Percentiles rank a stretch among this genome's conserved stretches.
Evolutionary conservation across 1,284 basidiomycete species (phyloP).

Genomic region (Wolfiporia cocos): DNA sequence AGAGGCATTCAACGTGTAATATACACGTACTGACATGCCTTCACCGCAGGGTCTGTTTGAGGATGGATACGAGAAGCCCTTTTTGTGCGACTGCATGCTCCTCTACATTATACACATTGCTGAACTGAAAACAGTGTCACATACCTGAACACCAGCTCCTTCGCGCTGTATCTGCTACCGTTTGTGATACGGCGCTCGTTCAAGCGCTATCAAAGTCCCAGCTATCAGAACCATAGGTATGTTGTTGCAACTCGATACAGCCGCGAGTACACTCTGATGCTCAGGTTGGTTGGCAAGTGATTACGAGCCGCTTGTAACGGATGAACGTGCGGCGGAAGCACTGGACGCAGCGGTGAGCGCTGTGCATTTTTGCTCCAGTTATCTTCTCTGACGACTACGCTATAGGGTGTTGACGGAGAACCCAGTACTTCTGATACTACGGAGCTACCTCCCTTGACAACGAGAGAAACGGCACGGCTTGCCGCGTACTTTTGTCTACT

Average conservation of each 20-base stretch:
- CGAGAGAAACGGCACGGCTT: slow-evolving; percentile 68
- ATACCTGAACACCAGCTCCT: slow-evolving; percentile 85
- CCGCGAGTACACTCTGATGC: background rate
- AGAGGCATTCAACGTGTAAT: slow-evolving; percentile 10
- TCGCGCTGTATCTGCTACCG: slow-evolving; percentile 86
- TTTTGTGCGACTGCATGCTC: slow-evolving; percentile 47
- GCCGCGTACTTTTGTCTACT: slow-evolving; percentile 77
- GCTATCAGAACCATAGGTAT: background rate
- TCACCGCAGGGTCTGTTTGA: slow-evolving; percentile 56
- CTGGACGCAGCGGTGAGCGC: slow-evolving; percentile 12
- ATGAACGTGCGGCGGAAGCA: slow-evolving; percentile 22
- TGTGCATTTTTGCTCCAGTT: too few species aligned
- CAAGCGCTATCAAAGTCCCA: slow-evolving; percentile 11
- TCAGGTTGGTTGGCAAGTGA: slow-evolving; percentile 10
- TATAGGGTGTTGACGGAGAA: too few species aligned
- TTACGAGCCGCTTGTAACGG: slow-evolving; percentile 33
- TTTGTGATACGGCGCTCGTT: slow-evolving; percentile 40
- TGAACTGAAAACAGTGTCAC: slow-evolving; percentile 51
- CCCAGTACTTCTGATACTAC: background rate
- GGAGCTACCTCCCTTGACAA: slow-evolving; percentile 44
- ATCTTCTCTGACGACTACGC: too few species aligned
- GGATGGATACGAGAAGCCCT: slow-evolving; percentile 75
- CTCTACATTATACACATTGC: background rate
- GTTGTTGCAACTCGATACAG: background rate
- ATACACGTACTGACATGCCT: background rate